A percentile compares a stretch with the other conserved stretches of the same genome.
phyloP scores from a whole-genome alignment of 2,329 filamentous ascomycete genomes.

The Coniochaeta sp. region DNA sequence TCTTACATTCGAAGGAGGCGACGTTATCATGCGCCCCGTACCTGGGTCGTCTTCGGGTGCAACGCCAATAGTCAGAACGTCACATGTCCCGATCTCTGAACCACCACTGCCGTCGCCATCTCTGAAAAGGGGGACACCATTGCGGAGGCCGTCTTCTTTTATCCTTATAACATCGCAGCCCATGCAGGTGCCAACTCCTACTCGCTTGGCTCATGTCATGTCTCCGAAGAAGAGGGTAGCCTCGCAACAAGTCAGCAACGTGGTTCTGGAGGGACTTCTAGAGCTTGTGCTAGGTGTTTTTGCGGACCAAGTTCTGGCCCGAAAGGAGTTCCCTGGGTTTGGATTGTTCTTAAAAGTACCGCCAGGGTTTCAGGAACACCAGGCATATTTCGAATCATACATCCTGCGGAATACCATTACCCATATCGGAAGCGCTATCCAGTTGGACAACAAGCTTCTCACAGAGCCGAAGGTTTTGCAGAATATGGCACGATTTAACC shows the following conservation, averaged over 20 bases:
- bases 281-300: slow-evolving; percentile 76
- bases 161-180: slow-evolving; percentile 73
- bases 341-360: slow-evolving; percentile 81
- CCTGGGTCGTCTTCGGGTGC: slow-evolving; percentile 51
- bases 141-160: slow-evolving; percentile 83
- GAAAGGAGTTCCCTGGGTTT: slow-evolving; percentile 88
- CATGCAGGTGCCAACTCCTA: slow-evolving; percentile 49
- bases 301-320: slow-evolving; percentile 73
- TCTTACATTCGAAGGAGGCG: slow-evolving; percentile 77
- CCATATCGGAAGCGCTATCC: slow-evolving; percentile 62
- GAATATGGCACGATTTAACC: slow-evolving; percentile 75
- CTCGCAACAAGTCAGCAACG: slow-evolving; percentile 52
- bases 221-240: slow-evolving; percentile 47
- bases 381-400: slow-evolving; percentile 92
- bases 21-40: slow-evolving; percentile 74
- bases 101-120: slow-evolving; percentile 36
- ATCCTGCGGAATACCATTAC: slow-evolving; percentile 69
- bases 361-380: slow-evolving; percentile 87
- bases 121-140: slow-evolving; percentile 46
- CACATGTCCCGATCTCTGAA: slow-evolving; percentile 45
- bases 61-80: slow-evolving; percentile 65
- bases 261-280: slow-evolving; percentile 67
- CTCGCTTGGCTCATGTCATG: slow-evolving; percentile 56
- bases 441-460: slow-evolving; percentile 63
- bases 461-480: slow-evolving; percentile 77